A percentile compares a stretch with the other conserved stretches of the same genome.
Conservation (phyloP, 1,139 yeast genomes). For the Kodamaea arcana region DNA sequence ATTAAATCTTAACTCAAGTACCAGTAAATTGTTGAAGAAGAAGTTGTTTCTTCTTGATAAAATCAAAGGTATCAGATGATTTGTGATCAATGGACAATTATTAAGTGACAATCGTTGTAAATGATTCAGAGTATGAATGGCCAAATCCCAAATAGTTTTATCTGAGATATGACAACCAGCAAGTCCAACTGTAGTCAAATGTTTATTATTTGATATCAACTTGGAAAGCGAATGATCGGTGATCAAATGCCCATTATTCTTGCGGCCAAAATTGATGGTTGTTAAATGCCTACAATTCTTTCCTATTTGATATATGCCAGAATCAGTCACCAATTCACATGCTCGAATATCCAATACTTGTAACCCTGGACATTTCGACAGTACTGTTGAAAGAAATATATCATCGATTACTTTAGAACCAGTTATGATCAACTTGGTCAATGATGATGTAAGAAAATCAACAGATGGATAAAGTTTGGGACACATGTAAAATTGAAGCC, state of each 20-base stretch:
- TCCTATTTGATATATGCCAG: slow-evolving; percentile 66
- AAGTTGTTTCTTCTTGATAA: slow-evolving; percentile 21
- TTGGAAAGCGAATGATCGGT: slow-evolving; percentile 67
- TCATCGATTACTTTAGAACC: slow-evolving; percentile 72
- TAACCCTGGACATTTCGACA: slow-evolving; percentile 55
- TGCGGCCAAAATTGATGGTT: slow-evolving; percentile 75
- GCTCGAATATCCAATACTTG: slow-evolving; percentile 75
- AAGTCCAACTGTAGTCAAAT: slow-evolving; percentile 69
- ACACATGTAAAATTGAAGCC: slow-evolving; percentile 83
- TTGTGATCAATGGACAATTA: slow-evolving; percentile 63
- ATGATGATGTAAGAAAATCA: slow-evolving; percentile 29
- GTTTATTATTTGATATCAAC: slow-evolving; percentile 50
- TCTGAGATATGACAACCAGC: slow-evolving; percentile 87
- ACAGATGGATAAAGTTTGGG: slow-evolving; percentile 61
- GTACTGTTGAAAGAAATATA: slow-evolving; percentile 46
- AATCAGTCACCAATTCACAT: slow-evolving; percentile 73
- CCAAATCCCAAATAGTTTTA: slow-evolving; percentile 75
- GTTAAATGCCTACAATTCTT: slow-evolving; percentile 52
- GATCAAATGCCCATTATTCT: slow-evolving; percentile 59
- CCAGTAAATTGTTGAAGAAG: slow-evolving; percentile 59
- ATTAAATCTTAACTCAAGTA: slow-evolving; percentile 72
- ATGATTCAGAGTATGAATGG: slow-evolving; percentile 49
- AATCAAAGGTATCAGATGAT: slow-evolving; percentile 63
- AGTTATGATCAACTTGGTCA: slow-evolving; percentile 64
- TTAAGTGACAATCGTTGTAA: slow-evolving; percentile 73